Evolutionary conservation across 1,284 basidiomycete genomes (phyloP), one percentile per base, ranked within the genome.

Genomic region (Ganoderma boninense): DNA sequence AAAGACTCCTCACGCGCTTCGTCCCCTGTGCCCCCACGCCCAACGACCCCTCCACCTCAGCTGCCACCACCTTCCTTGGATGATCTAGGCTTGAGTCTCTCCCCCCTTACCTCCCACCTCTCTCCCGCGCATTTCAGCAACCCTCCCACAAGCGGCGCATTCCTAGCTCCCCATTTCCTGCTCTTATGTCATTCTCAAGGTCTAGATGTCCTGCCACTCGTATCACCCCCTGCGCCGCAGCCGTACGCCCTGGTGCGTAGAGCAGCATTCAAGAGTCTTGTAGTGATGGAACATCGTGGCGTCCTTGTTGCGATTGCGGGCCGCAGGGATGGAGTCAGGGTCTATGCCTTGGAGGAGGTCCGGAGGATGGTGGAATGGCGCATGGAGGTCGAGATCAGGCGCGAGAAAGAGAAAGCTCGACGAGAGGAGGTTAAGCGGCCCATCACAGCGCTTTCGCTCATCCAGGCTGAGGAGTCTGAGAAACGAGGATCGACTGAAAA

Each of bases 231-330:
- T 5, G 84, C 89, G 18, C 85, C 86, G 8, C 91, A 92, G 75
- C 92, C 94, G 13, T 95, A 93, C 80, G 90, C 94, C 8, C 85
- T 95, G 54, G 90, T 95, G 26, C 88, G 93, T 38, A 86, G 93
- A 65, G 92, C 94, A 57, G 86, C 87, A 56, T 95, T 95, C 81
- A 95, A 94, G 78, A 90, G 87, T 69, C 90, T 95, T n/a, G 92
- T 95, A 0, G 90, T 95, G 20, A 95, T 95, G 93, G 94, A 95
- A 76, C 92, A 95, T 76, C 89, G 94, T 43, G 93, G 93, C 11
- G 93, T 95, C 2, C 82, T 95, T 26, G 93, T 95, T 16, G 93
- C 94, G 20, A 94, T 95, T 72, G 94, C 94, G 16, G 93, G 93
- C 18, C 84, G 93, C 71, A 84, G 93, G 74, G 93, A 95, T 74